Evolutionary conservation across 2,329 filamentous ascomycete genomes (phyloP).

Genomic region (Trichoderma sp.): DNA sequence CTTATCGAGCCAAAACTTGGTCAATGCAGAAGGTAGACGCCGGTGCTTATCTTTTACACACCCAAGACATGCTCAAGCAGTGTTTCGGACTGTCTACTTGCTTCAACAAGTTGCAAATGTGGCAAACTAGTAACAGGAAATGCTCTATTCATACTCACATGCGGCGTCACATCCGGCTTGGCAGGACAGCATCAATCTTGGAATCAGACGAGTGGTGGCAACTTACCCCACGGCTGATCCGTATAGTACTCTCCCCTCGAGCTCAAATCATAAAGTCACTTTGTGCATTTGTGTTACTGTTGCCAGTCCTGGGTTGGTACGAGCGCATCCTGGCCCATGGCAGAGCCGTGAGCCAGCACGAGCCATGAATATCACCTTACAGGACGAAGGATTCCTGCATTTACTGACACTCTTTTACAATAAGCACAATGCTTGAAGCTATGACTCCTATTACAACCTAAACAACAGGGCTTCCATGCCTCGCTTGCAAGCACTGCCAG

Average conservation of each 20-base stretch:
- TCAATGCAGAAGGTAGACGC: neutral
- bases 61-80: neutral
- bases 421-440: neutral
- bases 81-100: neutral
- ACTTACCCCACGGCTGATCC: neutral
- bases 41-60: neutral
- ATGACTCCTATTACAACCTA: neutral
- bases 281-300: neutral
- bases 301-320: neutral
- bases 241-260: neutral
- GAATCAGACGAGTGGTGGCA: neutral
- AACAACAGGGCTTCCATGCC: neutral
- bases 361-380: constrained; percentile 1
- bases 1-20: neutral
- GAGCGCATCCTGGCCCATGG: constrained; percentile 1
- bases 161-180: neutral
- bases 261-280: neutral
- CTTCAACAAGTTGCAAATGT: neutral
- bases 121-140: neutral
- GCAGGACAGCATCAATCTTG: neutral
- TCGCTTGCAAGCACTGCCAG: constrained; percentile 5
- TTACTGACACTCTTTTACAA: neutral
- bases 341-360: neutral
- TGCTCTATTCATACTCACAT: neutral
- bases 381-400: neutral